A percentile compares a stretch with the other conserved stretches of the same genome.
phyloP scores from a whole-genome alignment of 768 basidiomycete species.

The Tricholoma flavovirens region DNA sequence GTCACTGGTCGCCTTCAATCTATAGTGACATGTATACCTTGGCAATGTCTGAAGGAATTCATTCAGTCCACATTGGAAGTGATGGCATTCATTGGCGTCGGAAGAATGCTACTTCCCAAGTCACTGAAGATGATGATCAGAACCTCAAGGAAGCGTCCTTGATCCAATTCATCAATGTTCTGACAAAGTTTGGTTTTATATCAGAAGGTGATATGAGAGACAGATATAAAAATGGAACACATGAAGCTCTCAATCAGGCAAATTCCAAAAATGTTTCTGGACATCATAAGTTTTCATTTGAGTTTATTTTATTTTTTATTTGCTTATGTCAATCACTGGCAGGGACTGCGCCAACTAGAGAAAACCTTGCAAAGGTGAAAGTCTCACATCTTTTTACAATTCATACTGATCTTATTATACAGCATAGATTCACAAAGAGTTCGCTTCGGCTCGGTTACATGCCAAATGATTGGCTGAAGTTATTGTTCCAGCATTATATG shows the following conservation, averaged over 20 bases:
- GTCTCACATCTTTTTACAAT: neutral
- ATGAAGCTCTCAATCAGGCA: neutral
- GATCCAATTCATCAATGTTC: neutral
- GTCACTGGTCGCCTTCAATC: neutral
- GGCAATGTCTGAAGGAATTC: neutral
- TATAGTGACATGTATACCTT: neutral
- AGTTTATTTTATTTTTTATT: neutral
- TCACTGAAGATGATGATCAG: neutral
- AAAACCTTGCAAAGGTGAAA: neutral
- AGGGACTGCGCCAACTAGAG: neutral
- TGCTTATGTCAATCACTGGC: neutral
- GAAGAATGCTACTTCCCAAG: neutral
- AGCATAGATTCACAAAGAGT: neutral
- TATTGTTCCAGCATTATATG: neutral
- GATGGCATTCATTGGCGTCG: neutral
- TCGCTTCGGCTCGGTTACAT: neutral
- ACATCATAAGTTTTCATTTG: neutral
- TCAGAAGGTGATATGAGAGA: neutral
- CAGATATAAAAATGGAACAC: neutral
- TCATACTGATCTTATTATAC: neutral
- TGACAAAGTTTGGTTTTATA: neutral
- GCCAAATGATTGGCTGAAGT: neutral
- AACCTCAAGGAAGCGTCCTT: neutral
- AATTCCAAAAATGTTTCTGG: neutral
- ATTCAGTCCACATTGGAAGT: neutral